phyloP scores from a whole-genome alignment of 371 early-diverging fungal genomes.

The Amoeboaphelidium occidentale region DNA sequence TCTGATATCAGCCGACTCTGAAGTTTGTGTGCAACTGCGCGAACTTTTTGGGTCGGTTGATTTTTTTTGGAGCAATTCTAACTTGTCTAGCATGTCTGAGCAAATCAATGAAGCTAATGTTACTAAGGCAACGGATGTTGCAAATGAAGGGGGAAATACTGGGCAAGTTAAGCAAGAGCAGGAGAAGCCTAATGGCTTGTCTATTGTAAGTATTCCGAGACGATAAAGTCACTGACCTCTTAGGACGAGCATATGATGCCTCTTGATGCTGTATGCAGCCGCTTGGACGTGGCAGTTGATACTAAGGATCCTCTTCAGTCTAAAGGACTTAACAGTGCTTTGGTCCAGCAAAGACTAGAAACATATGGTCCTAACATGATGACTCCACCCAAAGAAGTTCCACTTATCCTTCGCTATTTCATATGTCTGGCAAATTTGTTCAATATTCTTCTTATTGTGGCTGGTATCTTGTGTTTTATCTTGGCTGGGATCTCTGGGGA shows the following conservation, averaged over 20 bases:
- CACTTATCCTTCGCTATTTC: slow-evolving; percentile 38
- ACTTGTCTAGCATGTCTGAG: no score
- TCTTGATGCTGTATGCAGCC: slow-evolving; percentile 31
- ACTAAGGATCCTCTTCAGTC: slow-evolving; percentile 30
- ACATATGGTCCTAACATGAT: slow-evolving; percentile 57
- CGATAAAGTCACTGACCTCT: no score
- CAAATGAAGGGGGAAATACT: no score
- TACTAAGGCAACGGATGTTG: no score
- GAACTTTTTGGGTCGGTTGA: no score
- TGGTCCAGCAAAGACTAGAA: slow-evolving; percentile 29
- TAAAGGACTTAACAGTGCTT: slow-evolving; percentile 31
- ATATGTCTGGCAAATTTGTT: slow-evolving; percentile 45
- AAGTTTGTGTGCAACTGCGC: no score
- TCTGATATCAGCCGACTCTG: no score
- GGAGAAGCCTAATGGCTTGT: no score
- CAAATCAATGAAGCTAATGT: no score
- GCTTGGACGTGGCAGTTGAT: slow-evolving; percentile 28
- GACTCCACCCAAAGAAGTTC: slow-evolving; percentile 59
- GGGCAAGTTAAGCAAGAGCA: no score
- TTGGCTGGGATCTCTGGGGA: slow-evolving; percentile 39
- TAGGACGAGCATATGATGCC: slow-evolving; percentile 53
- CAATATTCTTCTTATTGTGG: slow-evolving; percentile 56
- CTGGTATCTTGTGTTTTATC: slow-evolving; percentile 53
- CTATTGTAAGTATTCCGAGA: no score
- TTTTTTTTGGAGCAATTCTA: no score